Base-by-base conservation (phyloP, 1,139 yeast species). In the Nakaseomyces kungkrabaensis region DNA sequence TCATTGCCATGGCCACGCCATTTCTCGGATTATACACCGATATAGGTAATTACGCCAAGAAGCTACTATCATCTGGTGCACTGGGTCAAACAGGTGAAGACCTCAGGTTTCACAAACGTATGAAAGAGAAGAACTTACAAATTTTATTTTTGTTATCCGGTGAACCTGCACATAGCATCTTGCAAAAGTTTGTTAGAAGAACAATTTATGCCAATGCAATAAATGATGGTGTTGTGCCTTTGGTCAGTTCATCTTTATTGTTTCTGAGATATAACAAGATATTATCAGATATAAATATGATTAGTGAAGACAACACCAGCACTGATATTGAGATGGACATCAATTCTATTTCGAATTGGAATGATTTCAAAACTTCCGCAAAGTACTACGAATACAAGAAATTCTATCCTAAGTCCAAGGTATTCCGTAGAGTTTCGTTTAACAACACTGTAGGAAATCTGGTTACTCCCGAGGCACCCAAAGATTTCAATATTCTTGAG, bases 1-100 rank as follows among this genome's bases (percentile, higher is more conserved):
- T 88, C 64, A 76, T 90, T 36, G 75, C 95, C 0, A 60, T 90
- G 54, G 96, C 97, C 0, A 76, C 95, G 0, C 97, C 97, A 0
- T 70, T 88, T 55, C 69, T 90, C 17, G 97, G 97, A 0, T 80
- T 89, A 1, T 78, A 76, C 11, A 76, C 80, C 46, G 97, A 90
- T 59, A 89, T 89, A 62, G 97, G 97, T 0, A 78, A 82, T 1
- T 87, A 85, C 62, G 83, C 90, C 33, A 87, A 86, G 60, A 71
- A 88, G 50, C 94, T 92, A 0, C 71, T 90, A 17, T 85, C 83
- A 66, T 82, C 89, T 36, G 97, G 97, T 0, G 75, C 89, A 48
- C 92, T 87, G 3, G 97, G 97, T 0, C 82, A 81, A 59, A 83
- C 97, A 0, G 97, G 97, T 0, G 90, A 86, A 59, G 97, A 90